Conservation (phyloP, 768 basidiomycete species). For the Trametes cingulata region DNA sequence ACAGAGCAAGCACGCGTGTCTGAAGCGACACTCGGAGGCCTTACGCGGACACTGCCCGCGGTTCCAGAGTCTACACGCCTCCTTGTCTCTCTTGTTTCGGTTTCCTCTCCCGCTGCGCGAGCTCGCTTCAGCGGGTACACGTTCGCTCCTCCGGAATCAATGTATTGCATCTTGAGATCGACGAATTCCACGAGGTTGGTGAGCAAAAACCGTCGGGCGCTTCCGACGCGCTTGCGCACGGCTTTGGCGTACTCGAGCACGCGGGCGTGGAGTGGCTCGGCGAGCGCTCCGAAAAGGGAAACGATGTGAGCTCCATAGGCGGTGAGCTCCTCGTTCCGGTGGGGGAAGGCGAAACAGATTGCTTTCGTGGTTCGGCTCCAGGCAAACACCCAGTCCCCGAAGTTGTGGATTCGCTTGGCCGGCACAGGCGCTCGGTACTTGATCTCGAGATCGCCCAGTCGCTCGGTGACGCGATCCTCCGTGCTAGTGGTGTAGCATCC, state of each 20-base stretch:
- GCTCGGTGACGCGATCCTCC: conserved; percentile 12
- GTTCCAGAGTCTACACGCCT: no score
- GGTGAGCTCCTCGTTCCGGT: conserved; percentile 29
- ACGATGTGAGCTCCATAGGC: conserved; percentile 31
- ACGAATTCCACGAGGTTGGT: conserved; percentile 23
- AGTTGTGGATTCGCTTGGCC: conserved; percentile 18
- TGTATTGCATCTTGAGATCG: conserved; percentile 5
- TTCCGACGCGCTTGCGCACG: conserved; percentile 27
- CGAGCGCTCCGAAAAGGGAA: conserved; percentile 25
- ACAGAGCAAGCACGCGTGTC: no score
- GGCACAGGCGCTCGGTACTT: conserved; percentile 10
- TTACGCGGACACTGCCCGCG: no score
- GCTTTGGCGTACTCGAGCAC: conserved; percentile 37
- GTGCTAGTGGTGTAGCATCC: conserved; percentile 16
- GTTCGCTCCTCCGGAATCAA: background rate
- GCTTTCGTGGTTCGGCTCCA: conserved; percentile 24
- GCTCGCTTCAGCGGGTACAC: no score
- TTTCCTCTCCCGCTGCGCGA: no score
- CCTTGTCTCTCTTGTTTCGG: no score
- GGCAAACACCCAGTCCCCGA: conserved; percentile 30
- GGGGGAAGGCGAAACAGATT: conserved; percentile 29
- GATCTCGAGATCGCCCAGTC: conserved; percentile 25
- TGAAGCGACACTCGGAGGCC: no score
- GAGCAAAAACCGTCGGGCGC: conserved; percentile 22
- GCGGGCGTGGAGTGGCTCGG: conserved; percentile 8